Evolutionary conservation across 306 rosid genomes (phyloP), one percentile per base, ranked within the genome.

Genomic region (Trifolium subterraneum): DNA sequence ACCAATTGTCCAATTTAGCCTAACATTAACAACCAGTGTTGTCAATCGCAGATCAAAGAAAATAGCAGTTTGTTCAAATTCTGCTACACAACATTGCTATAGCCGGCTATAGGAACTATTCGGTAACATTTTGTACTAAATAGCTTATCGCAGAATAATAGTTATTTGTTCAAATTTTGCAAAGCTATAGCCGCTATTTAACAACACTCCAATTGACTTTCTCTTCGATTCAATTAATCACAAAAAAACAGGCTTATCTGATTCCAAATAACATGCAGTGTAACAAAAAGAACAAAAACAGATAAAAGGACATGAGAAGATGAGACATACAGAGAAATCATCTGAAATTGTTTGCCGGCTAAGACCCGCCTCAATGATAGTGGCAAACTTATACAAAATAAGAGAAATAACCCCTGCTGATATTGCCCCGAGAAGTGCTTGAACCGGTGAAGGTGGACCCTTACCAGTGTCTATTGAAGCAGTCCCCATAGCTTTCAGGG

Each of bases 381-480:
- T 84, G 73, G 96, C 84, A 80, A 94, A 94, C 78, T 88, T 94
- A 60, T 88, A 94, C 52, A 94, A 87, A 81, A 94, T 83, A 58
- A 92, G 85, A 33, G 97, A 87, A 69, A 94, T 88, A 29, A 88
- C 79, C 27, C 95, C 99, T 0, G 99, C 99, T 9, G 96, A 70
- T 81, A 94, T 42, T 61, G 88, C 97, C 71, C 99, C 99, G 64
- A 94, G 68, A 64, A 94, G 85, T 44, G 95, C 80, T 83, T 90
- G 92, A 78, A 74, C 73, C 18, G 99, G 95, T 36, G 99, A 90
- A 60, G 99, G 93, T 41, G 89, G 76, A 52, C 80, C 80, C 77
- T 88, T 90, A 23, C 84, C 74, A 12, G 60, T 19, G 1, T 76
- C 84, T 58, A 92, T 70, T 33, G 95, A 62, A 75, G 81, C 72